phyloP scores from a whole-genome alignment of 768 basidiomycete species.

The Boletellus sp. region DNA sequence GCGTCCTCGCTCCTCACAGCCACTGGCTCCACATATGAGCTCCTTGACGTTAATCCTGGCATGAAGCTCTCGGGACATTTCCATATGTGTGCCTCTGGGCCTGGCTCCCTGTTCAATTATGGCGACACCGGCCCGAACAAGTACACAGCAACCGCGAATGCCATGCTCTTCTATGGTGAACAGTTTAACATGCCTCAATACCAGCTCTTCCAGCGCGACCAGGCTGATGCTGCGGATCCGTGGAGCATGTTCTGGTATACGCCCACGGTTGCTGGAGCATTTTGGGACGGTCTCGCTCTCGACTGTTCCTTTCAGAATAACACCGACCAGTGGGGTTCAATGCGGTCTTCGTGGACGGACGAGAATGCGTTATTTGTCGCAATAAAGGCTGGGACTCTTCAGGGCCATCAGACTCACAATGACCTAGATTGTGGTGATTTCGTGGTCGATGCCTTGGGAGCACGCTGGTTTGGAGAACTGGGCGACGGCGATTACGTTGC shows the following conservation, averaged over 20 bases:
- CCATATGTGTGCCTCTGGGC: constrained; percentile 86
- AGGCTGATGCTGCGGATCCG: constrained; percentile 74
- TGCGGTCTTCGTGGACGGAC: constrained; percentile 93
- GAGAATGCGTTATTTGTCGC: constrained; percentile 77
- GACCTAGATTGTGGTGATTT: constrained; percentile 95
- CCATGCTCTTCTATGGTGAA: constrained; percentile 72
- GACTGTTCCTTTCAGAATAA: constrained; percentile 77
- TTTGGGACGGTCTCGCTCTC: constrained; percentile 82
- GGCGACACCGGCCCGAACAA: constrained; percentile 80
- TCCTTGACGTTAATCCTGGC: constrained; percentile 68
- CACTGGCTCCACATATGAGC: constrained; percentile 76
- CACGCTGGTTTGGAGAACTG: constrained; percentile 92
- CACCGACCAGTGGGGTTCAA: constrained; percentile 83
- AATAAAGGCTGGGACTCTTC: constrained; percentile 79
- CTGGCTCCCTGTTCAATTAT: constrained; percentile 78
- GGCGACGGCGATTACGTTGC: constrained; percentile 85
- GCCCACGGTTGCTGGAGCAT: constrained; percentile 76
- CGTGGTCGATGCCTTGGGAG: constrained; percentile 89
- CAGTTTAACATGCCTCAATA: constrained; percentile 70
- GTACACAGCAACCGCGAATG: constrained; percentile 89
- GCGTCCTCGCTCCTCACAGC: constrained; percentile 76
- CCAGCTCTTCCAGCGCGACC: constrained; percentile 89
- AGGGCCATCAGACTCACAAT: constrained; percentile 90
- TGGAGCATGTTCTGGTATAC: constrained; percentile 96
- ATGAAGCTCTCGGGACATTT: constrained; percentile 71